Percentiles rank a stretch among this genome's conserved stretches.
phyloP scores from a whole-genome alignment of 1,139 yeast genomes.

The Lodderomyces orthopsilosis region DNA sequence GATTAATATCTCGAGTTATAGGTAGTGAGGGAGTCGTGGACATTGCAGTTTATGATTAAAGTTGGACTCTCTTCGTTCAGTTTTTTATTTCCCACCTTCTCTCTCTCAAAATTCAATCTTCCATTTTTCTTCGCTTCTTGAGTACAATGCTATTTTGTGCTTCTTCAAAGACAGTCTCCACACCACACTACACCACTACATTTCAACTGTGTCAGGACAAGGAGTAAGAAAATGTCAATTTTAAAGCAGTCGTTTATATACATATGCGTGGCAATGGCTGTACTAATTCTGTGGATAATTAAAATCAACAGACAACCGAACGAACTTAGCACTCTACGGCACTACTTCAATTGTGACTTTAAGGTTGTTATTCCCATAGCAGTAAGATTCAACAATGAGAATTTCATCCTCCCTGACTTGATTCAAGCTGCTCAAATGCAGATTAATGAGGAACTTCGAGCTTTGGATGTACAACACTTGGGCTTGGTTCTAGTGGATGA shows the following conservation, averaged over 20 bases:
- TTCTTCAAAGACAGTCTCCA: too few species aligned
- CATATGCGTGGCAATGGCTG: too few species aligned
- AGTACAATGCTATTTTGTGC: too few species aligned
- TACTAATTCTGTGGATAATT: background rate
- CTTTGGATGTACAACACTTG: slow-evolving; percentile 13
- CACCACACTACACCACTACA: too few species aligned
- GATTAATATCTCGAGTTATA: slow-evolving; percentile 31
- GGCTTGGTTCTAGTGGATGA: slow-evolving; percentile 21
- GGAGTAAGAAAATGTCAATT: background rate
- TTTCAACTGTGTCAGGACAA: too few species aligned
- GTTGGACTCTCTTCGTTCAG: too few species aligned
- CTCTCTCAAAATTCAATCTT: background rate
- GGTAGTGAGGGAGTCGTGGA: slow-evolving; percentile 32
- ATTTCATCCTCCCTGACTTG: slow-evolving; percentile 48
- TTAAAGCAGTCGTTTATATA: too few species aligned
- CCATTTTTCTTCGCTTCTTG: background rate
- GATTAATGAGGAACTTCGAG: slow-evolving; percentile 23
- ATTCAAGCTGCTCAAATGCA: slow-evolving; percentile 43
- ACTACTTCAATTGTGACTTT: background rate
- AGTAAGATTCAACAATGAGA: slow-evolving; percentile 33
- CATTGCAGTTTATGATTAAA: slow-evolving; percentile 21
- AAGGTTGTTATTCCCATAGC: slow-evolving; percentile 22
- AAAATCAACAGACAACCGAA: background rate
- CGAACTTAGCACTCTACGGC: background rate
- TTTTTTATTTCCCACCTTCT: too few species aligned